Evolutionary conservation across 192 early-diverging fungal genomes (phyloP).

Genomic region (Rhizophagus sp.): DNA sequence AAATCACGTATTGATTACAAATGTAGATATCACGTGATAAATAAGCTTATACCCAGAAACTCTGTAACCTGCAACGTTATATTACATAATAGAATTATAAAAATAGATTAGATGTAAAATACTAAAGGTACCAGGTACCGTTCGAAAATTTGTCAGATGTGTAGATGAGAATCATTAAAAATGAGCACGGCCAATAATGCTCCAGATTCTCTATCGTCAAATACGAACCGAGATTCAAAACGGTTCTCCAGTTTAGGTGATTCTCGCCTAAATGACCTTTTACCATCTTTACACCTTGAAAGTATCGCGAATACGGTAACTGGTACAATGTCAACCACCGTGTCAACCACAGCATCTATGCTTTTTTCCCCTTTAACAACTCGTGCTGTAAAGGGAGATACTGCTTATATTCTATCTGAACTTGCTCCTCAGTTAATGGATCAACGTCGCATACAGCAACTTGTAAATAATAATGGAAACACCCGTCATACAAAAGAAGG

Average conservation of each 20-base stretch:
- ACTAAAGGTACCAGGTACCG: background rate
- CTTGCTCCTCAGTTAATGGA: constrained; percentile 47
- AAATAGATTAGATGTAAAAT: background rate
- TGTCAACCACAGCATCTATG: constrained; percentile 37
- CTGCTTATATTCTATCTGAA: constrained; percentile 45
- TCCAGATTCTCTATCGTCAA: background rate
- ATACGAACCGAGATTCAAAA: background rate
- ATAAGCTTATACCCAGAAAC: no score
- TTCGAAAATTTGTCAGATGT: background rate
- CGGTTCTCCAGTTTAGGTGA: background rate
- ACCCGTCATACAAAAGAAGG: constrained; percentile 31
- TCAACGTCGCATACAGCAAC: constrained; percentile 50
- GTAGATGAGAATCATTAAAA: background rate
- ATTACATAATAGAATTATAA: background rate
- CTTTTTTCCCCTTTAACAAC: constrained; percentile 57
- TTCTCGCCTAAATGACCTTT: constrained; percentile 3
- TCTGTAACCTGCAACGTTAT: no score
- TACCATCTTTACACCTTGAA: constrained; percentile 20
- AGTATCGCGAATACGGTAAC: constrained; percentile 8
- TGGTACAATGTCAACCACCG: constrained; percentile 7
- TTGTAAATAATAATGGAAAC: constrained; percentile 34
- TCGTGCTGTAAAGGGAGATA: constrained; percentile 53
- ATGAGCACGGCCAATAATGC: background rate
- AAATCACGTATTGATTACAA: no score
- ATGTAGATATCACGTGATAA: no score